Base-by-base conservation (phyloP, 163 green algal species). In the Scenedesmus sp. region DNA sequence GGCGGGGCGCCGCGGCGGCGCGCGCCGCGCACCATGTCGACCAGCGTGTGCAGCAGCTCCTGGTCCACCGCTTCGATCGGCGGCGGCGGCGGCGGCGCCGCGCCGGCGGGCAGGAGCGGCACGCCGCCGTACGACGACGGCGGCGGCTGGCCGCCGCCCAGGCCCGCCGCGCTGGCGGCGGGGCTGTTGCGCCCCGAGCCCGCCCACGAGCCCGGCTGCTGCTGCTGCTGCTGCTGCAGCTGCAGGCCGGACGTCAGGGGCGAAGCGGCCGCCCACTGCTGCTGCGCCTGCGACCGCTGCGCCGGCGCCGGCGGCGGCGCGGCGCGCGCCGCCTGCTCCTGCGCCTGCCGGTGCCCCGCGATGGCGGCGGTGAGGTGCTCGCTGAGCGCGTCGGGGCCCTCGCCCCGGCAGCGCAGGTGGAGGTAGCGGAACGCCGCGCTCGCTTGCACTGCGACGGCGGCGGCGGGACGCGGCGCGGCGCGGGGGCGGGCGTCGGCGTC, bases 391-490 rank as follows among this genome's bases (percentile, higher is more conserved):
- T 88, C 83, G 4, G 83, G 83, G 2, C 44, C 56, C 15, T 81
- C 69, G 28, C 83, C 83, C 9, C 79, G 51, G 58, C 79, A 86
- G 18, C 83, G 62, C n/a, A 88, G 63, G 36, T 60, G 33, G 24
- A 85, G n/a, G 45, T 63, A 72, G 56, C 56, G 57, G 33, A 70
- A 78, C 2, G 66, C 44, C 17, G 57, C 42, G 42, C 54, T 71
- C 57, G n/a, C 53, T 20, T 60, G 44, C 42, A 48, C 54, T 62
- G 64, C 36, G 20, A 50, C 50, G 39, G 28, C 18, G 4, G 22
- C 24, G 31, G 31, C 31, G 26, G 22, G 18, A 22, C n/a, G n/a
- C n/a, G n/a, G n/a, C n/a, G n/a, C n/a, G n/a, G n/a, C n/a, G n/a
- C n/a, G n/a, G n/a, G n/a, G n/a, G n/a, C n/a, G n/a, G n/a, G n/a